Conservation (phyloP, 2,329 filamentous ascomycete genomes). For the Tolypocladium nubicola region DNA sequence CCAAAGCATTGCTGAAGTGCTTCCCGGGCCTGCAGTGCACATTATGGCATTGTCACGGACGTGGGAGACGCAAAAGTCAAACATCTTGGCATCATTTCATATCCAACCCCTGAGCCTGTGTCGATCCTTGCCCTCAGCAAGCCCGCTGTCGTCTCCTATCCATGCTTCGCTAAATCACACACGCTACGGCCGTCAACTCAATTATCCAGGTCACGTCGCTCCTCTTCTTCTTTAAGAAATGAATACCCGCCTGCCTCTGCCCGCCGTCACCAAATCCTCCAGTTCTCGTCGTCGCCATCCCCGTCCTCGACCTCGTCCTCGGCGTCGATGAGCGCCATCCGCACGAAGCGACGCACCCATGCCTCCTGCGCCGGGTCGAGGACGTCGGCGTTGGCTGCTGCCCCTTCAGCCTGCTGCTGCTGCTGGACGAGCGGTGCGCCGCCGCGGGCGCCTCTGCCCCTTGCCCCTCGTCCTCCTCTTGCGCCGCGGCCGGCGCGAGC, state of each 20-base stretch:
- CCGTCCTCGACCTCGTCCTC: constrained; percentile 36
- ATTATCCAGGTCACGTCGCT: background rate
- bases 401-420: constrained; percentile 1
- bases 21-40: background rate
- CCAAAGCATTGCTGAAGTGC: background rate
- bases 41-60: background rate
- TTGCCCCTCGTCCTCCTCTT: background rate
- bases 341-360: constrained; percentile 45
- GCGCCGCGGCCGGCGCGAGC: background rate
- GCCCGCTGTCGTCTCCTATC: background rate
- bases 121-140: background rate
- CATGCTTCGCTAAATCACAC: background rate
- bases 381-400: constrained; percentile 11
- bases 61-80: background rate
- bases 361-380: constrained; percentile 37
- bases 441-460: background rate
- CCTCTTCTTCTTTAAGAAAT: background rate
- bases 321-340: constrained; percentile 40
- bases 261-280: constrained; percentile 7
- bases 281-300: constrained; percentile 20
- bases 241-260: too few relatives aligned
- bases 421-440: background rate
- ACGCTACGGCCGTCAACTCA: background rate
- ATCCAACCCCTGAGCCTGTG: too few relatives aligned
- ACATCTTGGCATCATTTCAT: background rate